Conservation (phyloP, 139 green algal species). For the Zygnema circumcarinatum region DNA sequence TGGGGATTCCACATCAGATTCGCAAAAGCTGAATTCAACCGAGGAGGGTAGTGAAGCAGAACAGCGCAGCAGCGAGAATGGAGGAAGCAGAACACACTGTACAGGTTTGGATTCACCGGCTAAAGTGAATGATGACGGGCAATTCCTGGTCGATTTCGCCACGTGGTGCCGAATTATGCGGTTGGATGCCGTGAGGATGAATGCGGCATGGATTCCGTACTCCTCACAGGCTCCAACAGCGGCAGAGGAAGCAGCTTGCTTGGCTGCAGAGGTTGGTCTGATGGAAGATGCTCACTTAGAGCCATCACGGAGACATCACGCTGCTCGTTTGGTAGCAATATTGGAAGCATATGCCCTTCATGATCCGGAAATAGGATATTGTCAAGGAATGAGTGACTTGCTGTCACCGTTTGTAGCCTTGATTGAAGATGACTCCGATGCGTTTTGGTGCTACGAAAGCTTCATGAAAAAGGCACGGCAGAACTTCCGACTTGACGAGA, state of each 20-base stretch:
- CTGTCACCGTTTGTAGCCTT: slow-evolving; percentile 82
- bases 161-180: slow-evolving; percentile 58
- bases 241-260: slow-evolving; percentile 7
- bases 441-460: slow-evolving; percentile 83
- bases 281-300: slow-evolving; percentile 44
- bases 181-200: slow-evolving; percentile 60
- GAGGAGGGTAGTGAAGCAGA: too few species aligned
- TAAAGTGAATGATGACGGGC: too few species aligned
- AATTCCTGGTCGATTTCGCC: slow-evolving; percentile 36
- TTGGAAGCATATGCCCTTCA: slow-evolving; percentile 83
- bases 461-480: slow-evolving; percentile 61
- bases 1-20: too few species aligned
- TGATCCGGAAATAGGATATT: slow-evolving; percentile 85
- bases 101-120: too few species aligned
- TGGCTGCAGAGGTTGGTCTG: slow-evolving; percentile 34
- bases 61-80: too few species aligned
- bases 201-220: slow-evolving; percentile 57
- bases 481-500: slow-evolving; percentile 79
- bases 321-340: slow-evolving; percentile 63
- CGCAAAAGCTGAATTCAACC: too few species aligned
- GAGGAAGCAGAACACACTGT: too few species aligned
- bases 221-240: slow-evolving; percentile 15
- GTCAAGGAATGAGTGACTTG: slow-evolving; percentile 89
- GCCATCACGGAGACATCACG: slow-evolving; percentile 34
- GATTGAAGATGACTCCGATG: slow-evolving; percentile 80